Conservation (phyloP, 2,329 filamentous ascomycete genomes). For the Penicillium paneum region DNA sequence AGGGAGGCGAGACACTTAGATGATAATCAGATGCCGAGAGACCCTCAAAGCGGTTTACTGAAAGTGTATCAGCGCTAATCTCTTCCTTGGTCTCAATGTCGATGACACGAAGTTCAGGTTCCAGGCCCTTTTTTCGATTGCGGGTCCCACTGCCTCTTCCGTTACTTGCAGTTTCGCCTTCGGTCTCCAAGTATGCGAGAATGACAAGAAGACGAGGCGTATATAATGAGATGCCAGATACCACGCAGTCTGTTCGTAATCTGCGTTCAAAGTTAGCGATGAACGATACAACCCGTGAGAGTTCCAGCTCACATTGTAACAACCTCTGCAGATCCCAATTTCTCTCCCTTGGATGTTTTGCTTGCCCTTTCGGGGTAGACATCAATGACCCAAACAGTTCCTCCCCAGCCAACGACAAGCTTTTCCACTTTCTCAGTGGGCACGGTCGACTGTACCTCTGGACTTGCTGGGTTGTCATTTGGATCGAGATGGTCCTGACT, state of each 20-base stretch:
- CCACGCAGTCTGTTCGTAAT: conserved; percentile 93
- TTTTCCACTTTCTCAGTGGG: conserved; percentile 58
- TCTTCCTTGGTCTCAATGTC: conserved; percentile 80
- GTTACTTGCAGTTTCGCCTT: conserved; percentile 60
- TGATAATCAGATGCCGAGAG: conserved; percentile 91
- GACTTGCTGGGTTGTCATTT: conserved; percentile 26
- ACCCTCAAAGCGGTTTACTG: conserved; percentile 80
- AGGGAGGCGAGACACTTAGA: conserved; percentile 75
- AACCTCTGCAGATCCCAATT: conserved; percentile 79
- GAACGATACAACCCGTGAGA: neutral
- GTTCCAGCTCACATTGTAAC: conserved; percentile 74
- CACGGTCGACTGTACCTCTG: conserved; percentile 47
- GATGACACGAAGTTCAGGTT: conserved; percentile 86
- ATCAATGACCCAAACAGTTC: conserved; percentile 93
- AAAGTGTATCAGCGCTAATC: conserved; percentile 80
- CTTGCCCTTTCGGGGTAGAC: conserved; percentile 72
- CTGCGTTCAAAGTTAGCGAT: conserved; percentile 46
- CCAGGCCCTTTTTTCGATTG: conserved; percentile 72
- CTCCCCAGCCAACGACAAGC: conserved; percentile 89
- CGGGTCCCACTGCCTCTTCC: conserved; percentile 54
- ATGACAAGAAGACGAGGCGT: conserved; percentile 86
- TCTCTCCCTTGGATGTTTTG: conserved; percentile 66
- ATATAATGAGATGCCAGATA: conserved; percentile 96
- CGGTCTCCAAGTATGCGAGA: conserved; percentile 80
- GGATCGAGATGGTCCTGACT: conserved; percentile 57